These are phyloP conservation scores for Globisporangium viniferum DNA, from an alignment of 352 stramenopile species.

Conservation along the genomic window DNA sequence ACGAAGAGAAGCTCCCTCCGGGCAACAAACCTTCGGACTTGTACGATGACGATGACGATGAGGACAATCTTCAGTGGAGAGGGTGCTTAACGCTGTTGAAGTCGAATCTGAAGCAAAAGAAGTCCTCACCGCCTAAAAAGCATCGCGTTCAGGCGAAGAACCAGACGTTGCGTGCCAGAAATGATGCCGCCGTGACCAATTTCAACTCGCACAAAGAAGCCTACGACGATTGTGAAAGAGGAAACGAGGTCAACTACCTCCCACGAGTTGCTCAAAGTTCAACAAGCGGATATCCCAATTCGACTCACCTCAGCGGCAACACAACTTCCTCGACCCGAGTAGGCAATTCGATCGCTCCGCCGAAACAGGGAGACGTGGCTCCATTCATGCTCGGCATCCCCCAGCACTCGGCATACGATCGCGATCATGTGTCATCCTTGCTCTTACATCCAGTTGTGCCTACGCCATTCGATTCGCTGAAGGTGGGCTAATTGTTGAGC, in stretches of 20 bases:
- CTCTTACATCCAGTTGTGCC: neutral
- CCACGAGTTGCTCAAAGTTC: neutral
- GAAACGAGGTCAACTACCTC: neutral
- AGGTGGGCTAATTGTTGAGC: neutral
- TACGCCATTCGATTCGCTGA: neutral
- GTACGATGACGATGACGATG: neutral
- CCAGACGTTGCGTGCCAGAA: neutral
- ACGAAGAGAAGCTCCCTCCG: neutral
- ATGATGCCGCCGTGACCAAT: neutral
- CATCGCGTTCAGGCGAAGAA: slow-evolving; percentile 12
- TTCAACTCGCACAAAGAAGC: neutral
- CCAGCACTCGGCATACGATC: neutral
- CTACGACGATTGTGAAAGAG: neutral
- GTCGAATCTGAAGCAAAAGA: slow-evolving; percentile 33
- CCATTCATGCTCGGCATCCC: slow-evolving; percentile 13
- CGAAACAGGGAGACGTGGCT: neutral
- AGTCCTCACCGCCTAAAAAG: slow-evolving; percentile 20
- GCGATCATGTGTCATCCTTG: neutral
- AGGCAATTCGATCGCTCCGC: slow-evolving; percentile 3
- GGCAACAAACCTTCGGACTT: neutral
- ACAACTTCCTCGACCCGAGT: neutral
- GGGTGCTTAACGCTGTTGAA: slow-evolving; percentile 37
- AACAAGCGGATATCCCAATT: neutral
- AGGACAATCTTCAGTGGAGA: slow-evolving; percentile 29
- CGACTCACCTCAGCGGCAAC: slow-evolving; percentile 1